Conservation (phyloP, 129 eudicot genomes). For the Flaveria trinervia region DNA sequence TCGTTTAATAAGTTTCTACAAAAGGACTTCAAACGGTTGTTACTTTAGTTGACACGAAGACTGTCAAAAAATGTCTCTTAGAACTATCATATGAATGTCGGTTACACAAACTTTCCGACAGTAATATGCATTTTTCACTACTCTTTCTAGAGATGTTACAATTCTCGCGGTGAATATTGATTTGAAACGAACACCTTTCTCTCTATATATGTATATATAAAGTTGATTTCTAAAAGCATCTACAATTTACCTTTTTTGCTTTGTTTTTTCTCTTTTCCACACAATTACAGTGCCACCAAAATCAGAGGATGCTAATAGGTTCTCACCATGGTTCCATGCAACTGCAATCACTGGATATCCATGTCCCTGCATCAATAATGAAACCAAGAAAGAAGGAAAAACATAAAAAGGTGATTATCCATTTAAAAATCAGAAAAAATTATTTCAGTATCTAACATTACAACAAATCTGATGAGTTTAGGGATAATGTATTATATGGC, state of each 20-base stretch:
- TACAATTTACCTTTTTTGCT: conserved; percentile 32
- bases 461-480: background rate
- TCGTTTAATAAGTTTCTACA: no score
- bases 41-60: background rate
- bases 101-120: background rate
- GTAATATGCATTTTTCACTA: background rate
- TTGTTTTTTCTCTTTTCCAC: conserved; percentile 90
- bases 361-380: conserved; percentile 64
- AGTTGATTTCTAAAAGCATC: background rate
- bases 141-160: background rate
- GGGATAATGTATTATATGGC: background rate
- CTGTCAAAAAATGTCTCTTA: no score
- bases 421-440: background rate
- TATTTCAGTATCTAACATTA: no score
- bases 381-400: conserved; percentile 1
- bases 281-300: conserved; percentile 98
- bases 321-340: conserved; percentile 98
- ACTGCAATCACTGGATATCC: conserved; percentile 89
- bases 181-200: no score
- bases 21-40: no score
- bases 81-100: no score
- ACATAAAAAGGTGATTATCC: background rate
- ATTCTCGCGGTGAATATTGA: no score
- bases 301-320: conserved; percentile 92
- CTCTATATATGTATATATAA: conserved; percentile 3